Evolutionary conservation across 2,329 filamentous ascomycete species (phyloP).

Genomic region (Paraphaeosphaeria minitans): DNA sequence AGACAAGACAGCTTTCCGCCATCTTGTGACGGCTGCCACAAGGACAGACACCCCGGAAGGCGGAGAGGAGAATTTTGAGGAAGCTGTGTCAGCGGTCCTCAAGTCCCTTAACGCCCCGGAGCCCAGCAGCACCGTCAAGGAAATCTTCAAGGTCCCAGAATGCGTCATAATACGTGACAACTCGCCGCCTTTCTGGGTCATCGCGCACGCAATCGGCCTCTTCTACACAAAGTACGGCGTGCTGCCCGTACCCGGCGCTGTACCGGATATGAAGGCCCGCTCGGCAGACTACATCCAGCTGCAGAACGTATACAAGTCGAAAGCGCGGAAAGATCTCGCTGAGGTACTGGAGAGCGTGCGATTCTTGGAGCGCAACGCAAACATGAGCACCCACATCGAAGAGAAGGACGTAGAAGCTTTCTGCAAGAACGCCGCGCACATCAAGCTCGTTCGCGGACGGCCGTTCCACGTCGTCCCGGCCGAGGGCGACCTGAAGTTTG

Average conservation of each 20-base stretch:
- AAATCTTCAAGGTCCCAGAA: slow-evolving; percentile 77
- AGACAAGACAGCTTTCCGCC: slow-evolving; percentile 84
- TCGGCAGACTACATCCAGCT: slow-evolving; percentile 87
- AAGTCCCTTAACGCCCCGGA: slow-evolving; percentile 77
- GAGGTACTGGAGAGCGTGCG: slow-evolving; percentile 74
- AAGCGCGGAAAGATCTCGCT: slow-evolving; percentile 77
- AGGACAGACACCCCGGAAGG: slow-evolving; percentile 79
- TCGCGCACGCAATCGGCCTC: slow-evolving; percentile 75
- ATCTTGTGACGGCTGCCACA: slow-evolving; percentile 68
- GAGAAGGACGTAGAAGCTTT: slow-evolving; percentile 83
- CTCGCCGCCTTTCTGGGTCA: slow-evolving; percentile 82
- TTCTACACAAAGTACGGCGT: slow-evolving; percentile 77
- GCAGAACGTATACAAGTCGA: slow-evolving; percentile 90
- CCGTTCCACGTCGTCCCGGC: slow-evolving; percentile 56
- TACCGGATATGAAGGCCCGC: slow-evolving; percentile 98
- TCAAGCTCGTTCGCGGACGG: slow-evolving; percentile 79
- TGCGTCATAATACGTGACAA: slow-evolving; percentile 53
- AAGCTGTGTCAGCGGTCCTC: slow-evolving; percentile 84
- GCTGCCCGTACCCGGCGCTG: slow-evolving; percentile 81
- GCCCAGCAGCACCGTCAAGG: slow-evolving; percentile 70
- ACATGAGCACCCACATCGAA: slow-evolving; percentile 60
- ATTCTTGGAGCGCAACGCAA: slow-evolving; percentile 56
- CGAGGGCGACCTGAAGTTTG: slow-evolving; percentile 51
- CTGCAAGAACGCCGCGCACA: slow-evolving; percentile 92
- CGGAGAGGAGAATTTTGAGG: slow-evolving; percentile 95